These are phyloP conservation scores for Albugo laibachii DNA, from an alignment of 352 stramenopile species.

Conservation along the genomic window DNA sequence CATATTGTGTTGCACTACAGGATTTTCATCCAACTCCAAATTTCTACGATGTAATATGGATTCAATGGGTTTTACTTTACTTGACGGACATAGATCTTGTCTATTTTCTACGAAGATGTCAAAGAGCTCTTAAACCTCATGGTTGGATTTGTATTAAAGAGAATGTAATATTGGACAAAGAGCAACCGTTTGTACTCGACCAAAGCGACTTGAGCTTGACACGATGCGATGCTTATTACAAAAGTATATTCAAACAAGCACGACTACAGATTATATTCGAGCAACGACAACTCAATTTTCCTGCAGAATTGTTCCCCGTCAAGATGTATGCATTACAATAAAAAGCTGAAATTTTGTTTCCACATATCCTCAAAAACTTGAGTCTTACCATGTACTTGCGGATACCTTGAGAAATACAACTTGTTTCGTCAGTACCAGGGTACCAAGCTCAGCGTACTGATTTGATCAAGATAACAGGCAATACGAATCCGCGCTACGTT, in stretches of 20 bases:
- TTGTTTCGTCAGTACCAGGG: too few relatives aligned
- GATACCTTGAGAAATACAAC: too few relatives aligned
- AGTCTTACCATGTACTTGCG: too few relatives aligned
- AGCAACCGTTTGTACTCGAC: slow-evolving; percentile 82
- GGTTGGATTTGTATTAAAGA: slow-evolving; percentile 83
- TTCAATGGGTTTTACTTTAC: slow-evolving; percentile 93
- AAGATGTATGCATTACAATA: slow-evolving; percentile 84
- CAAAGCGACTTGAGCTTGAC: slow-evolving; percentile 86
- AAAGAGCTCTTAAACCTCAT: slow-evolving; percentile 24
- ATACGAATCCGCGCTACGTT: too few relatives aligned
- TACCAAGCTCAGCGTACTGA: too few relatives aligned
- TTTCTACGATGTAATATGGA: slow-evolving; percentile 91
- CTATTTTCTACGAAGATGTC: slow-evolving; percentile 80
- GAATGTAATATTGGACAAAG: slow-evolving; percentile 57
- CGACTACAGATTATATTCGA: slow-evolving; percentile 73
- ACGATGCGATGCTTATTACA: slow-evolving; percentile 72
- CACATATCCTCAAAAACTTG: too few relatives aligned
- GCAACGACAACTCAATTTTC: slow-evolving; percentile 82
- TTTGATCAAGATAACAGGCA: too few relatives aligned
- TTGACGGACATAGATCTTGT: slow-evolving; percentile 90
- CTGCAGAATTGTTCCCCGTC: slow-evolving; percentile 88
- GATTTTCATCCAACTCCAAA: slow-evolving; percentile 49
- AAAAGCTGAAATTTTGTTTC: not conserved
- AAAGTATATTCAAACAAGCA: slow-evolving; percentile 83
- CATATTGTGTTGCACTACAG: slow-evolving; percentile 85